Evolutionary conservation across 106 monocot species (phyloP).

Genomic region (Amphibolis antarctica): DNA sequence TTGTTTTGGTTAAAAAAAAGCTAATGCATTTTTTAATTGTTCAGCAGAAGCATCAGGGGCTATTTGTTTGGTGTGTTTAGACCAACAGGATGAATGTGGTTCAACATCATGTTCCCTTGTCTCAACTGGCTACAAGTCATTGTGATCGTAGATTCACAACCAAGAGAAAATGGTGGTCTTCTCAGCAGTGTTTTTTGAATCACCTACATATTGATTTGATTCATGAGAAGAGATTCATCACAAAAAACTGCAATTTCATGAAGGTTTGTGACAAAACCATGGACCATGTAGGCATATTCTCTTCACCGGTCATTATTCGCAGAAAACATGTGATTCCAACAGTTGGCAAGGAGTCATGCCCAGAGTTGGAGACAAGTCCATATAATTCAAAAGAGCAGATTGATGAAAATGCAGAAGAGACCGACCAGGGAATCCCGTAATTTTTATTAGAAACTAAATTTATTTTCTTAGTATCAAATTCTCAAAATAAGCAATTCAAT

Average conservation of each 20-base stretch:
- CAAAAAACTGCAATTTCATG: not conserved
- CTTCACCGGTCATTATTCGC: not conserved
- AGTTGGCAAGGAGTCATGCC: slow-evolving; percentile 17
- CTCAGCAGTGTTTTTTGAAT: not conserved
- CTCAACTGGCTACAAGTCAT: not conserved
- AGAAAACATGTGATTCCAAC: slow-evolving; percentile 19
- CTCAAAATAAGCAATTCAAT: not conserved
- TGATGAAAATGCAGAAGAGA: slow-evolving; percentile 3
- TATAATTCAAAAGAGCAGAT: slow-evolving; percentile 19
- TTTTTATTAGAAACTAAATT: not conserved
- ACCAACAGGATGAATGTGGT: not conserved
- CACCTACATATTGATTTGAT: not conserved
- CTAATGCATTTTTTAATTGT: too few relatives aligned
- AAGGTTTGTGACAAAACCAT: not conserved
- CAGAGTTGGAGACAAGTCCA: slow-evolving; percentile 16
- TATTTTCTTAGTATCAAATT: not conserved
- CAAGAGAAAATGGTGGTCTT: not conserved
- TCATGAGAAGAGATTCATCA: not conserved
- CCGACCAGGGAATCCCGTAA: slow-evolving; percentile 22
- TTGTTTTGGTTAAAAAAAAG: too few relatives aligned
- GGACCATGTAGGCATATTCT: not conserved
- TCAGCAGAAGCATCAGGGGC: too few relatives aligned
- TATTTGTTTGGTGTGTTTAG: too few relatives aligned
- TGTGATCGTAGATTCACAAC: not conserved
- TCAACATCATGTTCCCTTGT: not conserved